These are phyloP conservation scores for Urtica urens DNA, from an alignment of 306 rosid genomes.

Conservation along the genomic window DNA sequence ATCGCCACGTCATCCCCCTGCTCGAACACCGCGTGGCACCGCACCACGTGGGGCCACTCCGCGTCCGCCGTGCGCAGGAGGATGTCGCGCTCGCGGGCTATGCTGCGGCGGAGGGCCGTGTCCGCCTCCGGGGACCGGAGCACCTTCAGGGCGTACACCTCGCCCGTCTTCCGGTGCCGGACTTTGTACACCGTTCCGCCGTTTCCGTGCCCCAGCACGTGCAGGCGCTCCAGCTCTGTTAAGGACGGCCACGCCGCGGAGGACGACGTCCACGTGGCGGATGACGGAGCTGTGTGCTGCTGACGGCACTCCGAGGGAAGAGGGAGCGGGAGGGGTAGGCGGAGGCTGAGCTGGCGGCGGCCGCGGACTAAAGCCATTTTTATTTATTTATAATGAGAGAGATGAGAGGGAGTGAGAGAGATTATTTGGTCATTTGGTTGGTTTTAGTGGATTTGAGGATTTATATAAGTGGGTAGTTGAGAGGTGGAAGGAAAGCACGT, in stretches of 20 bases:
- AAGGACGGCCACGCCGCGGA: slow-evolving; percentile 15
- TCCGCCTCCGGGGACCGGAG: slow-evolving; percentile 45
- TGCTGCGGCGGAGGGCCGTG: slow-evolving; percentile 47
- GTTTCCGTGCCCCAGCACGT: slow-evolving; percentile 81
- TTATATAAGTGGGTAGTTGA: not conserved
- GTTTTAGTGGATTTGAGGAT: not conserved
- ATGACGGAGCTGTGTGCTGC: slow-evolving; percentile 11
- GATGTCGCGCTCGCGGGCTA: slow-evolving; percentile 54
- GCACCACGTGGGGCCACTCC: slow-evolving; percentile 42
- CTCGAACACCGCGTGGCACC: slow-evolving; percentile 54
- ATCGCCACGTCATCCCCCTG: slow-evolving; percentile 63
- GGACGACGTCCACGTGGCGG: not conserved
- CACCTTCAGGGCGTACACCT: slow-evolving; percentile 52
- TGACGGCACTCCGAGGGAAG: slow-evolving; percentile 21
- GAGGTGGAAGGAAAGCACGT: not conserved
- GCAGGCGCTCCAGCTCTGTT: slow-evolving; percentile 46
- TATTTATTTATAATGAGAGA: too few species aligned
- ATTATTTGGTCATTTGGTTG: not conserved
- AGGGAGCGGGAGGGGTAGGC: slow-evolving; percentile 29
- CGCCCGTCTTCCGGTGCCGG: slow-evolving; percentile 46
- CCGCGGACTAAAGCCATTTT: slow-evolving; percentile 81
- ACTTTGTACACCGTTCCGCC: slow-evolving; percentile 93
- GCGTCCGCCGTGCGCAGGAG: slow-evolving; percentile 83
- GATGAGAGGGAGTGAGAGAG: not conserved
- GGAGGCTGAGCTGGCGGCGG: slow-evolving; percentile 74